A percentile compares a stretch with the other conserved stretches of the same genome.
phyloP scores from a whole-genome alignment of 1,139 yeast species.

The Candida sanyaensis region DNA sequence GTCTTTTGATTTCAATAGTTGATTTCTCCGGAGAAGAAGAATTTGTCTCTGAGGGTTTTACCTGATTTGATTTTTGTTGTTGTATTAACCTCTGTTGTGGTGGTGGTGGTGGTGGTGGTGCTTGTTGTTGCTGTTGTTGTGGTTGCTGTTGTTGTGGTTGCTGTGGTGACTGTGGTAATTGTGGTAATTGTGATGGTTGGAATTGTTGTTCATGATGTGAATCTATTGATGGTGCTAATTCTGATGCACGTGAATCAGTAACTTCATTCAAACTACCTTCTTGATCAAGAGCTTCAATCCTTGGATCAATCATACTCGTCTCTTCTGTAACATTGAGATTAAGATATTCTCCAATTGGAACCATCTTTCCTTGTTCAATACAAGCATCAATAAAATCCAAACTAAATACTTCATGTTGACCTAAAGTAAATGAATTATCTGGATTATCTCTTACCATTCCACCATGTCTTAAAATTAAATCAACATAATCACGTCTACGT shows the following conservation, averaged over 20 bases:
- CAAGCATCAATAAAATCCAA: slow-evolving; percentile 26
- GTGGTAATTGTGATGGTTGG: too few relatives aligned
- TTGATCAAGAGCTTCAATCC: neutral
- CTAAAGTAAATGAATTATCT: slow-evolving; percentile 3
- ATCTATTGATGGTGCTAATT: too few relatives aligned
- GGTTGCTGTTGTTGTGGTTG: too few relatives aligned
- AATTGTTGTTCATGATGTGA: too few relatives aligned
- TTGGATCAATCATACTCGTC: neutral
- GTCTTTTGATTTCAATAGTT: neutral
- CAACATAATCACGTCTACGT: slow-evolving; percentile 20
- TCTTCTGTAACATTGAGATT: slow-evolving; percentile 4
- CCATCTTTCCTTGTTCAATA: slow-evolving; percentile 13
- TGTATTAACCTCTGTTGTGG: too few relatives aligned
- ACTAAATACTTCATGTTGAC: slow-evolving; percentile 12
- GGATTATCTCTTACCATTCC: slow-evolving; percentile 29
- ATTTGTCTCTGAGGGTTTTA: too few relatives aligned
- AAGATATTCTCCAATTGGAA: slow-evolving; percentile 9
- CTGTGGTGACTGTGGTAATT: too few relatives aligned
- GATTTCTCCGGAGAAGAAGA: neutral
- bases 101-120: too few relatives aligned
- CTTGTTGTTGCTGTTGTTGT: too few relatives aligned
- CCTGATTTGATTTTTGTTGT: too few relatives aligned
- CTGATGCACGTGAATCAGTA: too few relatives aligned
- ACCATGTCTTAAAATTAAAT: slow-evolving; percentile 30
- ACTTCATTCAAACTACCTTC: too few relatives aligned